Evolutionary conservation across 177 flowering plant genomes (phyloP).

Genomic region (Vitis hybrid): DNA sequence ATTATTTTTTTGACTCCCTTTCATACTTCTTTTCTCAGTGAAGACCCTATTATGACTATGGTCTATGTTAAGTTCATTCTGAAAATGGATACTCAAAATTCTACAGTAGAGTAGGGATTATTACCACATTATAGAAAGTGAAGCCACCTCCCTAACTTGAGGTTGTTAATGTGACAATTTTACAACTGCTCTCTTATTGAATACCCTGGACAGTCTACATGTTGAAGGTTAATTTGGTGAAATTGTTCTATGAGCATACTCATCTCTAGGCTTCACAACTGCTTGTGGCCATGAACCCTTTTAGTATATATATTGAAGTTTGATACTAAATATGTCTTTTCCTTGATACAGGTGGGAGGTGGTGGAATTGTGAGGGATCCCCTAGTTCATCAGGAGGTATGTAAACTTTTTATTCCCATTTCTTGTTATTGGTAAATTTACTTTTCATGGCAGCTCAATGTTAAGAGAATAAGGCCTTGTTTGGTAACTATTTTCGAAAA

Average conservation of each 20-base stretch:
- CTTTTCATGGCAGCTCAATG: neutral
- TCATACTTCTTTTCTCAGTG: neutral
- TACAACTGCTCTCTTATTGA: too few relatives aligned
- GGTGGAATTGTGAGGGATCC: slow-evolving; percentile 97
- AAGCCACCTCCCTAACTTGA: too few relatives aligned
- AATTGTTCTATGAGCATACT: too few relatives aligned
- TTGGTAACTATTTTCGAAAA: too few relatives aligned
- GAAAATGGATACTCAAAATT: neutral
- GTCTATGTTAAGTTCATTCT: neutral
- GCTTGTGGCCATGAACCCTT: too few relatives aligned
- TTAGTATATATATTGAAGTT: neutral
- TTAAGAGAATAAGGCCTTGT: neutral
- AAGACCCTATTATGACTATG: neutral
- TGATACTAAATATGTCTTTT: neutral
- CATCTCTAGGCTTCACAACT: too few relatives aligned
- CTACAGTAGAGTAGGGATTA: too few relatives aligned
- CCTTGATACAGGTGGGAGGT: slow-evolving; percentile 65
- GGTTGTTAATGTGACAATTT: too few relatives aligned
- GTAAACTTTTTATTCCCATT: neutral
- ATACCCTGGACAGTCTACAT: too few relatives aligned
- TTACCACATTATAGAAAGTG: too few relatives aligned
- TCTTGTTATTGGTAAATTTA: neutral
- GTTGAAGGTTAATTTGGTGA: too few relatives aligned
- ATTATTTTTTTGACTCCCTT: neutral
- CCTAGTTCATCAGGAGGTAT: slow-evolving; percentile 84